Evolutionary conservation across 768 basidiomycete genomes (phyloP), one percentile per base, ranked within the genome.

Genomic region (Mycena galopus): DNA sequence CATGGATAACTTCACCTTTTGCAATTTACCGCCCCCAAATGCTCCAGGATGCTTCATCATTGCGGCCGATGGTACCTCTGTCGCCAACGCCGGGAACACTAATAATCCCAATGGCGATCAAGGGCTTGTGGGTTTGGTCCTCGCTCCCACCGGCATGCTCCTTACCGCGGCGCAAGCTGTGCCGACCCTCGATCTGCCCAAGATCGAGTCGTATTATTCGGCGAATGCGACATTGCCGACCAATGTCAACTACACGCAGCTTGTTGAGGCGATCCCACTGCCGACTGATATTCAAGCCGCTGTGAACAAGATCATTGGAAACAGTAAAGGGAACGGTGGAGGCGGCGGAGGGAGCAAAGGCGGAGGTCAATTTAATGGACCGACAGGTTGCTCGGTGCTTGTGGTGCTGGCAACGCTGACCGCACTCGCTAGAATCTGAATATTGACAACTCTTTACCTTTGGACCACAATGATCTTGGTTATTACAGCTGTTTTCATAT

Each of bases 201-300:
- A 35, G 35, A 73, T 73, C 61, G 72, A 73, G 56, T 19, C 66
- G 17, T 73, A 25, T 30, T 73, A 29, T n/a, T 63, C 65, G 2
- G 30, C 66, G 2, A 10, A 23, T 1, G 66, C 66, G 7, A 56
- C 56, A 4, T 25, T 73, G 19, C 67, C 72, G 17, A 68, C 66
- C 6, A 64, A 59, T 23, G 72, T 73, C 23, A 73, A 73, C 17
- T 68, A 63, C 35, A 59, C 66, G 42, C 72, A 73, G 67, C 17
- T 73, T 0, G 55, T 37, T 12, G 65, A 63, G 53, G 71, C 60
- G 44, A 72, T 65, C 23, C 19, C 60, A n/a, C 39, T 61, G 17
- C 65, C 65, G 2, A 29, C 21, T 17, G 42, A 66, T 47, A n/a
- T 70, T 14, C 30, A 70, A 56, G 12, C 5, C 25, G 69, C 69